phyloP scores from a whole-genome alignment of 163 green algal genomes.

The Chlamydomonas reinhardtii region DNA sequence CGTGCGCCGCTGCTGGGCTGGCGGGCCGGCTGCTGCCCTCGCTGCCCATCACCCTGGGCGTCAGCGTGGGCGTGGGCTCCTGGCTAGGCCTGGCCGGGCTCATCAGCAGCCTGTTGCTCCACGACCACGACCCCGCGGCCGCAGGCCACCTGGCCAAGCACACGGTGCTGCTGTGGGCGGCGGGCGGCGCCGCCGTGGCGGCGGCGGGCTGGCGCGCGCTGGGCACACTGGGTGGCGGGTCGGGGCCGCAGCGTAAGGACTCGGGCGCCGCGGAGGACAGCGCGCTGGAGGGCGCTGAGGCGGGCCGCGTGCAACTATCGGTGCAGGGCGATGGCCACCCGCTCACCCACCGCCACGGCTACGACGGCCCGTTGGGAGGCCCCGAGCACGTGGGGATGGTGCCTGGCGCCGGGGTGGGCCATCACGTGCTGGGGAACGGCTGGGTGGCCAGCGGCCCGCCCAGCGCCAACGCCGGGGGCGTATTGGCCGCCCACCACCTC shows the following conservation, averaged over 20 bases:
- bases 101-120: not conserved
- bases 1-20: not conserved
- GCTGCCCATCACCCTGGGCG: slow-evolving; percentile 23
- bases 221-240: not conserved
- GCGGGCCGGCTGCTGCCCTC: slow-evolving; percentile 16
- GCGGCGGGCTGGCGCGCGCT: slow-evolving; percentile 9
- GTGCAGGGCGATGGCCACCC: not conserved
- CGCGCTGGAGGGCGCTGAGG: not conserved
- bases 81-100: slow-evolving; percentile 14
- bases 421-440: not conserved
- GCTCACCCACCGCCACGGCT: not conserved
- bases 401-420: too few relatives aligned
- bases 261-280: not conserved
- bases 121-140: not conserved
- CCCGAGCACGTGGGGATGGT: too few relatives aligned
- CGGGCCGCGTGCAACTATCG: not conserved
- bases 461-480: too few relatives aligned
- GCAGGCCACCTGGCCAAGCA: not conserved
- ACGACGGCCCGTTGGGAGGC: not conserved
- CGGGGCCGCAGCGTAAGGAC: not conserved
- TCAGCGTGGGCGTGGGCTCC: slow-evolving; percentile 10
- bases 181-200: slow-evolving; percentile 2
- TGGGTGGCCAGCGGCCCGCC: not conserved
- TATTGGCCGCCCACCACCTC: too few relatives aligned
- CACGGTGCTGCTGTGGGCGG: slow-evolving; percentile 26